phyloP scores from a whole-genome alignment of 2,329 filamentous ascomycete species.

The Beauveria sp. region DNA sequence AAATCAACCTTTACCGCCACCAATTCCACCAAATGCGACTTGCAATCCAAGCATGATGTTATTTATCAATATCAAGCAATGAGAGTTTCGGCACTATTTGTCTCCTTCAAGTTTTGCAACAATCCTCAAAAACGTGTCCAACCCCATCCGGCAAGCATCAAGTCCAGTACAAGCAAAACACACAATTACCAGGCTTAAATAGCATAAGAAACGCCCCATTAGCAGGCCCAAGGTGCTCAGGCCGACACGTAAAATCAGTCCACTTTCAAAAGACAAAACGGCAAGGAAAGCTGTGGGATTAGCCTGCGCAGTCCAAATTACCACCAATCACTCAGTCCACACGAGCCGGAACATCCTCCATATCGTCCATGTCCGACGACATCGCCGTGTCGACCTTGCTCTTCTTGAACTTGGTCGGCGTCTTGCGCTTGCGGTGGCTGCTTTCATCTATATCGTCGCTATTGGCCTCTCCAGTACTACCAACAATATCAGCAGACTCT shows the following conservation, averaged over 20 bases:
- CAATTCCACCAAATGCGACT: neutral
- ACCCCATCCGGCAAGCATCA: neutral
- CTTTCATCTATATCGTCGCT: conserved; percentile 21
- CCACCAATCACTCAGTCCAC: neutral
- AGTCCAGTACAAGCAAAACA: neutral
- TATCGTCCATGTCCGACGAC: conserved; percentile 34
- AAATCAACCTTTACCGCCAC: neutral
- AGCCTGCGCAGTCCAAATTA: neutral
- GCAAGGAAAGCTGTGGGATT: neutral
- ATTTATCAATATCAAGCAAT: neutral
- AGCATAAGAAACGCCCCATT: neutral
- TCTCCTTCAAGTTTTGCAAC: neutral
- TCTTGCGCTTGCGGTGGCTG: conserved; percentile 19
- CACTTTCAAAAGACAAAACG: neutral
- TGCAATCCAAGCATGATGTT: neutral
- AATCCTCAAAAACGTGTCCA: neutral
- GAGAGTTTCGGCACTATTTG: neutral
- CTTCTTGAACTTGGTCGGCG: conserved; percentile 22
- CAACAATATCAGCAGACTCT: conserved; percentile 12
- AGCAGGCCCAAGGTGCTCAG: neutral
- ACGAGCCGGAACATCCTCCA: conserved; percentile 32
- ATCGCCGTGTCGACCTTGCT: conserved; percentile 9
- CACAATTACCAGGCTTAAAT: neutral
- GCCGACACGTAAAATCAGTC: neutral
- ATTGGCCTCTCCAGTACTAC: conserved; percentile 12